Base-by-base conservation (phyloP, 495 filamentous ascomycete genomes). In the Lineolata rhizophorae region DNA sequence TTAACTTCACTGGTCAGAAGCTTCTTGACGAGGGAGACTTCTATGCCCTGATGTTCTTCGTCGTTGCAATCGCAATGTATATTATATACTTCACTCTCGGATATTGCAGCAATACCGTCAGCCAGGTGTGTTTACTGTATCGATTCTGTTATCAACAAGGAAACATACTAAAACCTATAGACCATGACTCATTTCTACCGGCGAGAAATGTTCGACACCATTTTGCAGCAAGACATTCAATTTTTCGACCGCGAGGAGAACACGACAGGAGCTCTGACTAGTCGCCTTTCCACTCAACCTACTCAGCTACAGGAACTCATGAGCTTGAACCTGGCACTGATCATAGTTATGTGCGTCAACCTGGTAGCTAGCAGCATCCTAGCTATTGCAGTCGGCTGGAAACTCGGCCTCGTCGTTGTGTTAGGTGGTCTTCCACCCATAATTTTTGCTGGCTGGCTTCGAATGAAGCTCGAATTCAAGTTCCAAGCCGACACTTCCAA, bases 171-270 rank as follows among this genome's bases (percentile, higher is more conserved):
- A n/a, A n/a, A n/a, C n/a, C n/a, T n/a, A n/a, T n/a, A n/a, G 6
- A n/a, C n/a, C 22, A 27, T 39, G 27, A 50, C 37, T 9, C 38
- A 51, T 20, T 51, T 25, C 9, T 72, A 69, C 41, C 56, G 68
- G 18, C 55, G 60, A 28, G 57, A 76, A 42, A 66, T 71, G 36
- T 62, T 76, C 33, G 54, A 67, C 25, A 54, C 52, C 27, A 60
- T 68, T 29, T 36, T 74, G 14, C 52, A 48, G 36, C 63, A 72
- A 36, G 64, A 65, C 30, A 63, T 66, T 13, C 44, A 57, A 0
- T 80, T 71, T 48, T 81, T 73, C 37, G 74, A 81, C 46, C 45
- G 50, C 2, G 53, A 61, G 24, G 61, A 67, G 29, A 74, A 78
- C 38, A 59, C 70, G 0, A 55, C 62, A 4, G 75, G 74, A 2